phyloP scores from a whole-genome alignment of 768 basidiomycete species.

The Pisolithus orientalis region DNA sequence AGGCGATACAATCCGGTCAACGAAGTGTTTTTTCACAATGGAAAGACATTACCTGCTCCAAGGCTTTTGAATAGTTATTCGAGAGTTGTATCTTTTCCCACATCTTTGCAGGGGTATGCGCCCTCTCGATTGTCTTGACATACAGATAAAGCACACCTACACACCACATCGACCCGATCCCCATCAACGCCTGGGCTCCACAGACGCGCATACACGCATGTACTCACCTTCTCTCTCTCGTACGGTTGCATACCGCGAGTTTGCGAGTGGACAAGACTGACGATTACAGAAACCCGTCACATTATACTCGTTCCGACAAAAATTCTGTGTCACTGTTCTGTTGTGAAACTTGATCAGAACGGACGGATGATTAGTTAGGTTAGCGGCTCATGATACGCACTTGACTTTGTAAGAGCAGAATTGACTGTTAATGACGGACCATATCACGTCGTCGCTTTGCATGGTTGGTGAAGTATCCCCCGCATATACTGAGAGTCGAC shows the following conservation, averaged over 20 bases:
- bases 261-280: conserved; percentile 96
- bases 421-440: conserved; percentile 90
- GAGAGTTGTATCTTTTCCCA: conserved; percentile 95
- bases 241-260: conserved; percentile 97
- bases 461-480: conserved; percentile 28
- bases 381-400: conserved; percentile 40
- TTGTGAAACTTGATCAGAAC: conserved; percentile 5
- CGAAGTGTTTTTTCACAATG: no score
- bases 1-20: no score
- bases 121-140: conserved; percentile 96
- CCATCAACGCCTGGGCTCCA: background rate
- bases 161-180: background rate
- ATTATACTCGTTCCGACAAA: conserved; percentile 98
- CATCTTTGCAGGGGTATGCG: conserved; percentile 94
- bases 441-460: conserved; percentile 98
- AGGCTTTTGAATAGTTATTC: conserved; percentile 89
- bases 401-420: conserved; percentile 99
- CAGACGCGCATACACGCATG: background rate
- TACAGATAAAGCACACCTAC: conserved; percentile 84
- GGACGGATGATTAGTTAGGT: background rate
- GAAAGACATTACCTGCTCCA: conserved; percentile 70
- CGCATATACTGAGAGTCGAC: no score
- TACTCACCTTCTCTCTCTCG: conserved; percentile 83
- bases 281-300: conserved; percentile 93
- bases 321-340: conserved; percentile 93